Evolutionary conservation across 2,329 filamentous ascomycete genomes (phyloP).

Genomic region (Acrocalymma vagum): DNA sequence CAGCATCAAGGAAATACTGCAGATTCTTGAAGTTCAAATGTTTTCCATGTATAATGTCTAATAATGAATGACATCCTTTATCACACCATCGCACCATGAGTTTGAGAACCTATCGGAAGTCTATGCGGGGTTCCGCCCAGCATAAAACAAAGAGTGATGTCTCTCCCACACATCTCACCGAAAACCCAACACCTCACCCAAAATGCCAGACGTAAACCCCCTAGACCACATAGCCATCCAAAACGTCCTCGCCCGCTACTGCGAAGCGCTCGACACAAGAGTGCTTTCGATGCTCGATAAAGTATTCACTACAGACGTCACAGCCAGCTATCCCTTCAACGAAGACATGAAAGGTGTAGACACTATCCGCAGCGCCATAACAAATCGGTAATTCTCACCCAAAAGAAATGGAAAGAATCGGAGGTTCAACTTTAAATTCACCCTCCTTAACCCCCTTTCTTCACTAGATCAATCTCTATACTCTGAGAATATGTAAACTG

Average conservation of each 20-base stretch:
- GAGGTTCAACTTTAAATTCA: slow-evolving; percentile 2
- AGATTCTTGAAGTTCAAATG: too few relatives aligned
- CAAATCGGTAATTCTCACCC: slow-evolving; percentile 35
- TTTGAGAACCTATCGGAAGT: too few relatives aligned
- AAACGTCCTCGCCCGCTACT: slow-evolving; percentile 53
- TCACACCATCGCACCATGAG: too few relatives aligned
- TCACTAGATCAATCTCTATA: too few relatives aligned
- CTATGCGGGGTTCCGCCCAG: too few relatives aligned
- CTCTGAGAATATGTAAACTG: too few relatives aligned
- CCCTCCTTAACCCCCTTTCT: background rate
- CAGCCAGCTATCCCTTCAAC: slow-evolving; percentile 51
- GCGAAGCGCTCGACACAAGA: slow-evolving; percentile 55
- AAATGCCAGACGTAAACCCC: slow-evolving; percentile 28
- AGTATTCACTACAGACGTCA: slow-evolving; percentile 52
- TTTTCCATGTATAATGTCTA: too few relatives aligned
- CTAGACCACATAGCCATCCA: slow-evolving; percentile 48
- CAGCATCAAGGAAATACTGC: too few relatives aligned
- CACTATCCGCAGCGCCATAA: slow-evolving; percentile 42
- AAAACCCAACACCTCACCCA: background rate
- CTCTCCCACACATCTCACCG: too few relatives aligned
- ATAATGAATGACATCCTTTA: too few relatives aligned
- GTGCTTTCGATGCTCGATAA: slow-evolving; percentile 46
- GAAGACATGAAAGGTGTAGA: slow-evolving; percentile 42
- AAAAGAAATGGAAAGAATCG: too few relatives aligned
- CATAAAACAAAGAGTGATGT: too few relatives aligned